Evolutionary conservation across 108 stramenopile species (phyloP).

Genomic region (Licmophora abbreviata): DNA sequence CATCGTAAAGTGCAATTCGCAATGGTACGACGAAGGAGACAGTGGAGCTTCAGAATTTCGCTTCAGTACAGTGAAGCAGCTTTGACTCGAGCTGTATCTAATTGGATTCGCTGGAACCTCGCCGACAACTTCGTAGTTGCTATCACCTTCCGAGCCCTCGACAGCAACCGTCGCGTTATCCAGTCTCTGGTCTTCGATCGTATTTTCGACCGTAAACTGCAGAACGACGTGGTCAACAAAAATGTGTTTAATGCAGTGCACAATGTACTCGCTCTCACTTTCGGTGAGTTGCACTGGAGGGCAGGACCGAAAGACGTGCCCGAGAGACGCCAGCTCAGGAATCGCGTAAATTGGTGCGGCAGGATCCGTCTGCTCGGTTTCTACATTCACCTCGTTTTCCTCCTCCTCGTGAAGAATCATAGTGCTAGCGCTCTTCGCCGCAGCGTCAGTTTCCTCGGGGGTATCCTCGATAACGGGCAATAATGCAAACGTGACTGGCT

Average conservation of each 20-base stretch:
- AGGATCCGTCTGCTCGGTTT: too few species aligned
- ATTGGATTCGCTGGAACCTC: slow-evolving; percentile 41
- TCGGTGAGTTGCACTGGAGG: slow-evolving; percentile 47
- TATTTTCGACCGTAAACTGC: slow-evolving; percentile 83
- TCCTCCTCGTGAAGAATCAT: slow-evolving; percentile 4
- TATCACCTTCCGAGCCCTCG: slow-evolving; percentile 19
- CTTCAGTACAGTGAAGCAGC: slow-evolving; percentile 58
- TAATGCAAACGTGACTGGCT: slow-evolving; percentile 49
- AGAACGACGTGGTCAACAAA: slow-evolving; percentile 74
- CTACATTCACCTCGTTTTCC: slow-evolving; percentile 35
- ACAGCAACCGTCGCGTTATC: slow-evolving; percentile 60
- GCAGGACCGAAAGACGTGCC: slow-evolving; percentile 58
- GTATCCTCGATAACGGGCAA: slow-evolving; percentile 68
- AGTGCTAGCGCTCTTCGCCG: neutral
- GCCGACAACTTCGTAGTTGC: slow-evolving; percentile 33
- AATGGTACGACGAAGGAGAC: slow-evolving; percentile 36
- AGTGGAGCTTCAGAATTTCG: slow-evolving; percentile 23
- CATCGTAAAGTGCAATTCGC: slow-evolving; percentile 57
- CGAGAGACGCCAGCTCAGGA: slow-evolving; percentile 63
- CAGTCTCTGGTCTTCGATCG: slow-evolving; percentile 76
- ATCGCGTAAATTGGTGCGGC: slow-evolving; percentile 58
- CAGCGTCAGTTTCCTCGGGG: slow-evolving; percentile 9
- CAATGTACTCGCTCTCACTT: slow-evolving; percentile 74
- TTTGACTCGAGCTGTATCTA: slow-evolving; percentile 52
- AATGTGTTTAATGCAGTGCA: slow-evolving; percentile 76